A percentile compares a stretch with the other conserved stretches of the same genome.
Conservation (phyloP, 805 yeast genomes). For the Cyberlindnera americana region DNA sequence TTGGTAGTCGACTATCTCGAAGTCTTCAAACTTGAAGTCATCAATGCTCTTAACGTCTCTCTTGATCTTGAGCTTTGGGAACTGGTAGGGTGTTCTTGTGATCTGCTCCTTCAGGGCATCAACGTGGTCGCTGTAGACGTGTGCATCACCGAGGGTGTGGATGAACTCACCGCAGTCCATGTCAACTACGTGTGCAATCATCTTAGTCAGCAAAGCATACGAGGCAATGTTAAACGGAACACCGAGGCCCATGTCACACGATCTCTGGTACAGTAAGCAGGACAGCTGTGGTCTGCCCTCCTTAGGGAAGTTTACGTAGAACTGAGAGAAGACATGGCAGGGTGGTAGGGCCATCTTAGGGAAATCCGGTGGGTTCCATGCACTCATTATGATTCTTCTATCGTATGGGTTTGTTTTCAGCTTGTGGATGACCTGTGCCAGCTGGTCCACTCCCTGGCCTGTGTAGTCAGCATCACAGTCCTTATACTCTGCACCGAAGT, state of each 20-base stretch:
- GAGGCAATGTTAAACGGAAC: constrained; percentile 98
- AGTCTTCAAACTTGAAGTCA: constrained; percentile 86
- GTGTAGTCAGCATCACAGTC: constrained; percentile 86
- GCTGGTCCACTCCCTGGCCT: constrained; percentile 88
- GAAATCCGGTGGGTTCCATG: constrained; percentile 98
- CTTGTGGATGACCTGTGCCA: constrained; percentile 72
- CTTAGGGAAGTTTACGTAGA: constrained; percentile 83
- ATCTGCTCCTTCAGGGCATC: constrained; percentile 86
- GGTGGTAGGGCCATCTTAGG: constrained; percentile 96
- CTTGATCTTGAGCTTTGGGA: constrained; percentile 75
- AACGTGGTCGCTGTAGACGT: constrained; percentile 88
- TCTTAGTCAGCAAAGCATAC: constrained; percentile 84
- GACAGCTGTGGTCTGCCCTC: constrained; percentile 65
- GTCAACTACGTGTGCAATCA: constrained; percentile 94
- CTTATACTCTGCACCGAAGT: constrained; percentile 89
- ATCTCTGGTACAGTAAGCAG: constrained; percentile 89
- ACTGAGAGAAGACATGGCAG: constrained; percentile 95
- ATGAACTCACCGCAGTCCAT: constrained; percentile 95
- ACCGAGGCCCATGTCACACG: constrained; percentile 99
- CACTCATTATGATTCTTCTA: constrained; percentile 89
- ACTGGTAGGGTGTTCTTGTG: constrained; percentile 65
- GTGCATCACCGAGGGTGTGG: constrained; percentile 96
- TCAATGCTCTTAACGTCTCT: constrained; percentile 72
- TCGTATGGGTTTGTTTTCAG: constrained; percentile 89
- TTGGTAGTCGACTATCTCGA: constrained; percentile 71